These are phyloP conservation scores for Scytalidium lignicola DNA, from an alignment of 2,329 filamentous ascomycete species.

Conservation along the genomic window DNA sequence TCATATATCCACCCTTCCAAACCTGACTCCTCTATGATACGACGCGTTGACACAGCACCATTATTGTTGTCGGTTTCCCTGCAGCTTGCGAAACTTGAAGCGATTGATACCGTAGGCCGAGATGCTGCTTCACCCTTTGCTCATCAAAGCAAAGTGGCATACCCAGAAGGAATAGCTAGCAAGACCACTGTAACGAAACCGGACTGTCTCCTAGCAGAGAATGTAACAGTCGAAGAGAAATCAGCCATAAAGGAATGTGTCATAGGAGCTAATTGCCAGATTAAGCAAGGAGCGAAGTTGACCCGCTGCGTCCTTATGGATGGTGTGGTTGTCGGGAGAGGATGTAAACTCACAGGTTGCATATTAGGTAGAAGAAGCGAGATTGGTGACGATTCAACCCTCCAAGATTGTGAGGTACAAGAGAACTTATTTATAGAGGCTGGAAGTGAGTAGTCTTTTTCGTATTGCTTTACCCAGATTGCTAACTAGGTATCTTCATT, in stretches of 20 bases:
- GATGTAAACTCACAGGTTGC: constrained; percentile 80
- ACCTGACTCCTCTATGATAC: constrained; percentile 58
- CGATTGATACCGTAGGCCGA: constrained; percentile 56
- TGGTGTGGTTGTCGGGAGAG: constrained; percentile 76
- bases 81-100: constrained; percentile 78
- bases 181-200: constrained; percentile 76
- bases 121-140: constrained; percentile 65
- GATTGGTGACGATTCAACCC: constrained; percentile 73
- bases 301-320: constrained; percentile 92
- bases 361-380: constrained; percentile 77
- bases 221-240: constrained; percentile 84
- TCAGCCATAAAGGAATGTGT: constrained; percentile 89
- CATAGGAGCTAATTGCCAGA: constrained; percentile 80
- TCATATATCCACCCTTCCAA: constrained; percentile 71
- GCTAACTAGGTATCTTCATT: constrained; percentile 14
- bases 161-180: constrained; percentile 74
- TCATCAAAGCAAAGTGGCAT: constrained; percentile 73
- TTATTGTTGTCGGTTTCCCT: constrained; percentile 78
- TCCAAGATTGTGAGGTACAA: constrained; percentile 89
- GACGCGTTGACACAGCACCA: constrained; percentile 82
- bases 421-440: constrained; percentile 82
- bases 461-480: neutral
- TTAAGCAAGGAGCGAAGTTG: constrained; percentile 79
- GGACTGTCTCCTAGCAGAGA: constrained; percentile 81
- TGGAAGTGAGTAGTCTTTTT: constrained; percentile 51